A percentile compares a stretch with the other conserved stretches of the same genome.
Conservation (phyloP, 352 stramenopile genomes). For the Phytophthora chlamydospora region DNA sequence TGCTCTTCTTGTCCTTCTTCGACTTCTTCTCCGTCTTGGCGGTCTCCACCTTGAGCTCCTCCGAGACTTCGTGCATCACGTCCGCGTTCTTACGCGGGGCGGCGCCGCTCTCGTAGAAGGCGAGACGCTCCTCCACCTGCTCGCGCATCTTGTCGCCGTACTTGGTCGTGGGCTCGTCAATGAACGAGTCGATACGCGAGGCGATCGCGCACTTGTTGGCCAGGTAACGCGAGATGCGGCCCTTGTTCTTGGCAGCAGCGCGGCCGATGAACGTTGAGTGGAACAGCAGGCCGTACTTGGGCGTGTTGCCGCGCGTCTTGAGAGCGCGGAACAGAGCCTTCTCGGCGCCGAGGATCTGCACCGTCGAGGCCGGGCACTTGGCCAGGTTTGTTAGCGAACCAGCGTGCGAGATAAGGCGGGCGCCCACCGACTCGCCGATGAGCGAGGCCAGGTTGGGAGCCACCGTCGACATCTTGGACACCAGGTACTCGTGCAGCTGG, state of each 20-base stretch:
- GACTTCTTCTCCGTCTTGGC: slow-evolving; percentile 58
- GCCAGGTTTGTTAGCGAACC: slow-evolving; percentile 98
- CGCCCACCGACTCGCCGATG: slow-evolving; percentile 99
- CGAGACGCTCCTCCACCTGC: slow-evolving; percentile 99
- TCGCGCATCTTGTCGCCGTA: slow-evolving; percentile 99
- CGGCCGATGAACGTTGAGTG: slow-evolving; percentile 99
- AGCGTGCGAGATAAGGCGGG: slow-evolving; percentile 99
- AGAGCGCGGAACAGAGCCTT: slow-evolving; percentile 99
- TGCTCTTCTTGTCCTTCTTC: slow-evolving; percentile 81
- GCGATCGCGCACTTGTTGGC: slow-evolving; percentile 99
- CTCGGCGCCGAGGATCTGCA: slow-evolving; percentile 99
- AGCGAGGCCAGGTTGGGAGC: slow-evolving; percentile 98
- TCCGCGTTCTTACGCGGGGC: slow-evolving; percentile 99
- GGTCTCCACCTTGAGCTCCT: slow-evolving; percentile 84
- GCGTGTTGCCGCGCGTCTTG: slow-evolving; percentile 99
- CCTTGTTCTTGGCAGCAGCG: slow-evolving; percentile 99
- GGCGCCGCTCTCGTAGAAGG: slow-evolving; percentile 99
- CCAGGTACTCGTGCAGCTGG: slow-evolving; percentile 94
- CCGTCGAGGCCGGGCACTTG: slow-evolving; percentile 99
- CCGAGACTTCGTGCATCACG: slow-evolving; percentile 97
- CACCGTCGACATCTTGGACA: slow-evolving; percentile 98
- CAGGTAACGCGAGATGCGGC: slow-evolving; percentile 98
- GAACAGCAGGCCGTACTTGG: slow-evolving; percentile 99
- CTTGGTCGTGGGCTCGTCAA: slow-evolving; percentile 94
- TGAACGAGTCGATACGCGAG: slow-evolving; percentile 99